phyloP scores from a whole-genome alignment of 164 flowering plant genomes.

The Amborella trichopoda region DNA sequence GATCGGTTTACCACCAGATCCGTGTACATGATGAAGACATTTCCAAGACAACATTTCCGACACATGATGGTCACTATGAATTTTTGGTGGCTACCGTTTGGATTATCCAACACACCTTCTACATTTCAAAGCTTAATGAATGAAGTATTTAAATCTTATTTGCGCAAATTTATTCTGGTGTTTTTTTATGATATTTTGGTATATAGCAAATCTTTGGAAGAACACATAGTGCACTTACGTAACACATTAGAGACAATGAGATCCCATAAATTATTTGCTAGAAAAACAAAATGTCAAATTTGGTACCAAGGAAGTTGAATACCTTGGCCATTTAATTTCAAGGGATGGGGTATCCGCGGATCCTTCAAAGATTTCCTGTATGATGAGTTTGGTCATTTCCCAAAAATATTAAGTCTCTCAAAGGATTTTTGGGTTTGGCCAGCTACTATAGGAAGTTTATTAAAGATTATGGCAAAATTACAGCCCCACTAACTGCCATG shows the following conservation, averaged over 20 bases:
- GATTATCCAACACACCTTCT: background rate
- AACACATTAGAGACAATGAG: background rate
- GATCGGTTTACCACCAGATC: background rate
- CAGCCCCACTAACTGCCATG: background rate
- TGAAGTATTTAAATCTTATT: background rate
- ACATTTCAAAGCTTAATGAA: conserved; percentile 5
- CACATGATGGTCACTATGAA: conserved; percentile 1
- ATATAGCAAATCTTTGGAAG: background rate
- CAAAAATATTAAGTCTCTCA: background rate
- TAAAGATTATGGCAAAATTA: background rate
- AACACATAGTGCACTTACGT: background rate
- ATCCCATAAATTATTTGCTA: background rate
- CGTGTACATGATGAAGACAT: background rate
- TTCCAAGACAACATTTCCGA: background rate
- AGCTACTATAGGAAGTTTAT: background rate
- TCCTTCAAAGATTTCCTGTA: background rate
- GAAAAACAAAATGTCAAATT: background rate
- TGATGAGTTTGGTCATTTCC: conserved; percentile 2
- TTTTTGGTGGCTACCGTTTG: conserved; percentile 3
- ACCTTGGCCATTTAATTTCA: conserved; percentile 1
- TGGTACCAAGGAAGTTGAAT: background rate
- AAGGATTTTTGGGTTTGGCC: background rate
- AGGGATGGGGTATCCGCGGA: background rate
- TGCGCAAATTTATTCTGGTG: background rate
- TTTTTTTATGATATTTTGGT: conserved; percentile 4